Evolutionary conservation across 768 basidiomycete species (phyloP).

Genomic region (Russula vinacea): DNA sequence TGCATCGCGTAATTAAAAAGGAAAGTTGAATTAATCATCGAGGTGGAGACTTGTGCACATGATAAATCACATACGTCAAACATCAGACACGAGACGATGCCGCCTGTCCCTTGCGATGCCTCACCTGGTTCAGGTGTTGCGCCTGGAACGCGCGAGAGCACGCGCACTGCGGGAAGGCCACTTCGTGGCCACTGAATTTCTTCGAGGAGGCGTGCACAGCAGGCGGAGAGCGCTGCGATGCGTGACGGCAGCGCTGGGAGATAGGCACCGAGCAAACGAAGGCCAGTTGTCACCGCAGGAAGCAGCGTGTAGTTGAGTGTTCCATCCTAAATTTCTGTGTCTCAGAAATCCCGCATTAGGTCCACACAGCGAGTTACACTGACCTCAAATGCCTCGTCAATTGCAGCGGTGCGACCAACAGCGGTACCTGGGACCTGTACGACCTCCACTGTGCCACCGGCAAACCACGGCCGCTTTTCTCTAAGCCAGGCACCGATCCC

Average conservation of each 20-base stretch:
- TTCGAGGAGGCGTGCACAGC: conserved; percentile 54
- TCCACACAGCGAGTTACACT: conserved; percentile 20
- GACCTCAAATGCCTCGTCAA: conserved; percentile 79
- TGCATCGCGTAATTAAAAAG: background rate
- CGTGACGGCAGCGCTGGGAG: conserved; percentile 76
- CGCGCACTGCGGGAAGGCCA: conserved; percentile 58
- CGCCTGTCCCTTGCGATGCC: conserved; percentile 23
- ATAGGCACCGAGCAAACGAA: conserved; percentile 74
- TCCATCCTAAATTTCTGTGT: conserved; percentile 56
- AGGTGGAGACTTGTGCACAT: too few relatives aligned
- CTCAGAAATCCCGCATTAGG: conserved; percentile 1
- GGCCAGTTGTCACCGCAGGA: conserved; percentile 74
- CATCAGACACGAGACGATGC: conserved; percentile 24
- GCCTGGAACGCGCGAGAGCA: conserved; percentile 60
- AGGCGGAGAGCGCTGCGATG: conserved; percentile 64
- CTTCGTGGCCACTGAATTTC: conserved; percentile 55
- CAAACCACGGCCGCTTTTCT: conserved; percentile 68
- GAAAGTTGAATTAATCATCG: background rate
- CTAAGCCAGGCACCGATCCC: conserved; percentile 65
- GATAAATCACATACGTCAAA: conserved; percentile 18
- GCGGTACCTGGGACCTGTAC: conserved; percentile 78
- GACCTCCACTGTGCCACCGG: conserved; percentile 77
- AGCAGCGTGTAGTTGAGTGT: conserved; percentile 79
- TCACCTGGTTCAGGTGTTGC: conserved; percentile 18
- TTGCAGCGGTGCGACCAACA: conserved; percentile 54